phyloP scores from a whole-genome alignment of 2,329 filamentous ascomycete species.

The Exophiala aquamarina region DNA sequence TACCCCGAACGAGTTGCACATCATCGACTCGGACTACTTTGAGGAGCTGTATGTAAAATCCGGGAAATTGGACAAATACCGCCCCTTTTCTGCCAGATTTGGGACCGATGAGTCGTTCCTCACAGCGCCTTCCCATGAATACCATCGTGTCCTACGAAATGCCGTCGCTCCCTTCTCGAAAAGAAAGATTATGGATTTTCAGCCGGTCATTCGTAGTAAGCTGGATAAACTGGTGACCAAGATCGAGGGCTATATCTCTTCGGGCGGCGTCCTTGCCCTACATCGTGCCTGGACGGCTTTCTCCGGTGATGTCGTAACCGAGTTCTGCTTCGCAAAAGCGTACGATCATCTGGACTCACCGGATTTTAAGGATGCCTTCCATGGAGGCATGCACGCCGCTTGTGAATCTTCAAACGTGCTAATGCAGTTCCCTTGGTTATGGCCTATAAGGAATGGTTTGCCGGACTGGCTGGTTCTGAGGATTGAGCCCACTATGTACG shows the following conservation, averaged over 20 bases:
- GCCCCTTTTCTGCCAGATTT: conserved; percentile 2
- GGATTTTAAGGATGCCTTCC: conserved; percentile 20
- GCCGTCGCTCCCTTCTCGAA: conserved; percentile 6
- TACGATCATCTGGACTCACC: conserved; percentile 23
- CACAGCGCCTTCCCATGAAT: conserved; percentile 4
- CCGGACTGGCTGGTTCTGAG: conserved; percentile 22
- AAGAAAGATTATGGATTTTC: conserved; percentile 17
- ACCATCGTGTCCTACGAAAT: conserved; percentile 4
- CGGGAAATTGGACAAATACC: conserved; percentile 4
- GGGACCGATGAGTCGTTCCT: conserved; percentile 6
- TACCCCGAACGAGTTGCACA: conserved; percentile 18
- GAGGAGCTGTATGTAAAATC: conserved; percentile 17
- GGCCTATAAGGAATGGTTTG: conserved; percentile 26
- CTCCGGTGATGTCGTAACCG: conserved; percentile 48
- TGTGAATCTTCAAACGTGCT: conserved; percentile 12
- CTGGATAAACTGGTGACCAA: conserved; percentile 28
- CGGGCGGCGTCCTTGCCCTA: conserved; percentile 26
- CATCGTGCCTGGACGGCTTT: conserved; percentile 36
- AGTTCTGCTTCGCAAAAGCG: conserved; percentile 34
- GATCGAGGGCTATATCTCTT: conserved; percentile 27
- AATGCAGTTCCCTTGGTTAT: conserved; percentile 19
- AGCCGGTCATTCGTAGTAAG: conserved; percentile 25
- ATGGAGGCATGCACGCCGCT: conserved; percentile 17
- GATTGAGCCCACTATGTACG: neutral
- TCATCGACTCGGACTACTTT: conserved; percentile 17